These are phyloP conservation scores for Apiotrichum mycotoxinovorans DNA, from an alignment of 1,284 basidiomycete species.

Conservation along the genomic window DNA sequence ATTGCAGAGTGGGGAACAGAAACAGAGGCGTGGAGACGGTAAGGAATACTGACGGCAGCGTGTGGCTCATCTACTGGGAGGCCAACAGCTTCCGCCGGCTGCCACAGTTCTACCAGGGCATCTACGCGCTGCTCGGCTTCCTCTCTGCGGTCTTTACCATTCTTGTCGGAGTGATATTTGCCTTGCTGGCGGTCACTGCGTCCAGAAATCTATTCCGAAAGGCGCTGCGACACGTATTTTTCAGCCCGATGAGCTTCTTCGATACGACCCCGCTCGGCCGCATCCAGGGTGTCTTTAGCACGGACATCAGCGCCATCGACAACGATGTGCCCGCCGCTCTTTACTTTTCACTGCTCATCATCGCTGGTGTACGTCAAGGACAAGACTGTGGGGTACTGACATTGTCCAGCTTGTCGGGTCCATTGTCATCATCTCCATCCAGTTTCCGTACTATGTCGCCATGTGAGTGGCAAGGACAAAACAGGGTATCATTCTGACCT, in stretches of 20 bases:
- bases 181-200: conserved; percentile 59
- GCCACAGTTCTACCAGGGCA: conserved; percentile 62
- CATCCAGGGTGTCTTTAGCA: conserved; percentile 62
- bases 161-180: conserved; percentile 58
- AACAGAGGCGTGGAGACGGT: too few relatives aligned
- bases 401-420: conserved; percentile 52
- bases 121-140: conserved; percentile 64
- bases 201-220: conserved; percentile 60
- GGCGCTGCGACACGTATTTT: conserved; percentile 60
- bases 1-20: too few relatives aligned
- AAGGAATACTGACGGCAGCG: conserved; percentile 13
- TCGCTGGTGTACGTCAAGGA: not conserved
- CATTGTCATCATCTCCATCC: conserved; percentile 63
- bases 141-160: conserved; percentile 61
- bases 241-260: conserved; percentile 67
- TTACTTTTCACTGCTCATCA: conserved; percentile 45
- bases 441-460: conserved; percentile 67
- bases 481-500: too few relatives aligned
- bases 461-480: conserved; percentile 4
- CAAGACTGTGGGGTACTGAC: not conserved
- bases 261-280: conserved; percentile 65
- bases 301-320: conserved; percentile 69
- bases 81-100: conserved; percentile 46
- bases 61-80: conserved; percentile 70
- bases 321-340: conserved; percentile 61